Percentiles rank a stretch among this genome's conserved stretches.
phyloP scores from a whole-genome alignment of 2,329 filamentous ascomycete genomes.

The Colletotrichum sp. region DNA sequence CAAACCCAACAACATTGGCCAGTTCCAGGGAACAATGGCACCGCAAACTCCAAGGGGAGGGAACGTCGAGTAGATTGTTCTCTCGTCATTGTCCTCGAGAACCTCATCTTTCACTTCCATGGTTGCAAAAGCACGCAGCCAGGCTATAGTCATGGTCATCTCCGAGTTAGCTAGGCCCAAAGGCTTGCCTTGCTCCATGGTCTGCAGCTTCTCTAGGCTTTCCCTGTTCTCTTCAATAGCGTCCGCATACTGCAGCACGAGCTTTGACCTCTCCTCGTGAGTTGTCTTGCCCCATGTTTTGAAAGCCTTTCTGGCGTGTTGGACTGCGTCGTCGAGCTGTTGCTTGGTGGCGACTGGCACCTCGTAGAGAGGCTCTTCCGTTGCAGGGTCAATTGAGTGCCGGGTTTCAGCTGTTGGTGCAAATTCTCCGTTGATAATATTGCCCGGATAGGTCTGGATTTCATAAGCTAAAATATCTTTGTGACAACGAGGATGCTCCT shows the following conservation, averaged over 20 bases:
- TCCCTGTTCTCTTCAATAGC: slow-evolving; percentile 27
- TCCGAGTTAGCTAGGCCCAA: slow-evolving; percentile 16
- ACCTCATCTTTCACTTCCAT: slow-evolving; percentile 39
- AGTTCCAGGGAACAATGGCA: slow-evolving; percentile 60
- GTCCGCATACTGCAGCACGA: slow-evolving; percentile 28
- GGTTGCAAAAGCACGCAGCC: slow-evolving; percentile 24
- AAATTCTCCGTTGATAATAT: slow-evolving; percentile 27
- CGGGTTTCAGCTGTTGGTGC: slow-evolving; percentile 18
- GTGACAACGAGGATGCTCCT: fast-evolving
- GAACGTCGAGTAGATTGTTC: slow-evolving; percentile 20
- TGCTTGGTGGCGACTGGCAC: slow-evolving; percentile 30
- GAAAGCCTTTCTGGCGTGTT: slow-evolving; percentile 29
- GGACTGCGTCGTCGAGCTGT: slow-evolving; percentile 34
- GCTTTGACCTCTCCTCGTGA: slow-evolving; percentile 26
- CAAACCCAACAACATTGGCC: slow-evolving; percentile 41
- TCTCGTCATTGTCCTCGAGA: slow-evolving; percentile 41
- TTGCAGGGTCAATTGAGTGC: slow-evolving; percentile 35
- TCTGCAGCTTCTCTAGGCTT: slow-evolving; percentile 27
- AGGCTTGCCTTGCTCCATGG: slow-evolving; percentile 34
- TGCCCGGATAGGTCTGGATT: slow-evolving; percentile 4
- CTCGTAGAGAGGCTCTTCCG: slow-evolving; percentile 32
- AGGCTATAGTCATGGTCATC: slow-evolving; percentile 20
- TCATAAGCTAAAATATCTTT: neutral
- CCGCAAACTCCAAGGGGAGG: slow-evolving; percentile 43
- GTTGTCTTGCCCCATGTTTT: slow-evolving; percentile 33